These are phyloP conservation scores for Phytophthora fragariaefolia DNA, from an alignment of 352 stramenopile genomes.

Conservation along the genomic window DNA sequence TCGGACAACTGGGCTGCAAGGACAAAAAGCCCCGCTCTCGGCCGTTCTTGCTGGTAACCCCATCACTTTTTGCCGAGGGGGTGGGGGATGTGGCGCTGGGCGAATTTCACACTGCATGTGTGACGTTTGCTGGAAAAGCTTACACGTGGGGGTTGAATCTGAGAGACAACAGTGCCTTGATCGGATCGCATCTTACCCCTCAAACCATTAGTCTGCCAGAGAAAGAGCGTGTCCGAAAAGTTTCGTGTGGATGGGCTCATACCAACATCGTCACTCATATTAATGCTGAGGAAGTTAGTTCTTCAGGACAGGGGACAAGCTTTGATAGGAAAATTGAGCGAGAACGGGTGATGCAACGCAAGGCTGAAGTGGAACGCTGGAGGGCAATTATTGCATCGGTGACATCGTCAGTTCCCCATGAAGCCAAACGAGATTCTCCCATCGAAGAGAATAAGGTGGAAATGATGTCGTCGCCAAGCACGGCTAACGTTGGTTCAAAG, in stretches of 20 bases:
- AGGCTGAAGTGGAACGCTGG: slow-evolving; percentile 36
- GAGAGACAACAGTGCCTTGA: slow-evolving; percentile 44
- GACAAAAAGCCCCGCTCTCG: slow-evolving; percentile 52
- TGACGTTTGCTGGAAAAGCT: slow-evolving; percentile 50
- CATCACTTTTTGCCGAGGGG: slow-evolving; percentile 50
- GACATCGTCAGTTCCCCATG: slow-evolving; percentile 1
- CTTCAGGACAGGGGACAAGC: slow-evolving; percentile 28
- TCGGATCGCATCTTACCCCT: slow-evolving; percentile 45
- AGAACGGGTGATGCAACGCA: slow-evolving; percentile 34
- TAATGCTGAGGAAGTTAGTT: slow-evolving; percentile 20
- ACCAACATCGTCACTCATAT: slow-evolving; percentile 66
- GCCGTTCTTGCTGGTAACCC: slow-evolving; percentile 54
- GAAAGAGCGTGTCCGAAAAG: slow-evolving; percentile 47
- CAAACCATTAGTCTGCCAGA: slow-evolving; percentile 39
- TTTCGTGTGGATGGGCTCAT: slow-evolving; percentile 74
- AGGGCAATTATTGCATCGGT: slow-evolving; percentile 19
- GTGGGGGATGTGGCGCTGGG: slow-evolving; percentile 67
- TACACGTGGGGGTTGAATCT: slow-evolving; percentile 76
- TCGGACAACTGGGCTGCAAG: slow-evolving; percentile 74
- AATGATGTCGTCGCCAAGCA: neutral
- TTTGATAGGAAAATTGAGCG: slow-evolving; percentile 42
- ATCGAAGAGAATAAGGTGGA: neutral
- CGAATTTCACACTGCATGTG: slow-evolving; percentile 76
- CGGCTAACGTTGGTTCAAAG: neutral
- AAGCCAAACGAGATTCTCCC: neutral